phyloP scores from a whole-genome alignment of 2,329 filamentous ascomycete species.

The Microcyclospora pomicola region DNA sequence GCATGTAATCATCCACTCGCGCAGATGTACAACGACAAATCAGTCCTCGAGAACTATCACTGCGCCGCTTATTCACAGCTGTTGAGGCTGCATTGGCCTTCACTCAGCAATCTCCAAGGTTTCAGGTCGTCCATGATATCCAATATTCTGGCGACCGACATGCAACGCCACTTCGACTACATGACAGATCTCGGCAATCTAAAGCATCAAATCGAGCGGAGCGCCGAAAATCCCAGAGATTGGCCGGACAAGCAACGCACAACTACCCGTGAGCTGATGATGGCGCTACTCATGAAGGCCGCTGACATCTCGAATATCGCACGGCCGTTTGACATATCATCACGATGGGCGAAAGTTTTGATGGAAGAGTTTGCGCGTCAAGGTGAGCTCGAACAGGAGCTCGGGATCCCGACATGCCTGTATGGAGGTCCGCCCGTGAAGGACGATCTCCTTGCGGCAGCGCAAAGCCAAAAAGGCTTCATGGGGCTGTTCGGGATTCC shows the following conservation, averaged over 20 bases:
- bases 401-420: constrained; percentile 76
- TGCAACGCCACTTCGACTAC: constrained; percentile 94
- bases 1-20: constrained; percentile 85
- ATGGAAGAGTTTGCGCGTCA: constrained; percentile 92
- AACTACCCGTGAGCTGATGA: constrained; percentile 66
- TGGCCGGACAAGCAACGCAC: constrained; percentile 68
- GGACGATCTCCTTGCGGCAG: constrained; percentile 69
- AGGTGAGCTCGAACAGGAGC: constrained; percentile 76
- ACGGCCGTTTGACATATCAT: constrained; percentile 65
- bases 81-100: constrained; percentile 79
- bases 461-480: constrained; percentile 81
- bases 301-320: constrained; percentile 98
- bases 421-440: constrained; percentile 66
- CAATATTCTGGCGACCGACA: constrained; percentile 93
- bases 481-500: constrained; percentile 94
- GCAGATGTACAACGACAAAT: constrained; percentile 92
- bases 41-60: constrained; percentile 92
- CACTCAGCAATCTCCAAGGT: constrained; percentile 60
- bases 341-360: constrained; percentile 84
- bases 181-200: constrained; percentile 77
- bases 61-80: constrained; percentile 96
- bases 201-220: constrained; percentile 61
- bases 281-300: constrained; percentile 89
- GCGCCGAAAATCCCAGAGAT: constrained; percentile 47
- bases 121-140: constrained; percentile 91